Evolutionary conservation across 495 filamentous ascomycete species (phyloP), one percentile per base, ranked within the genome.

Genomic region (Beverwykella pulmonaria): DNA sequence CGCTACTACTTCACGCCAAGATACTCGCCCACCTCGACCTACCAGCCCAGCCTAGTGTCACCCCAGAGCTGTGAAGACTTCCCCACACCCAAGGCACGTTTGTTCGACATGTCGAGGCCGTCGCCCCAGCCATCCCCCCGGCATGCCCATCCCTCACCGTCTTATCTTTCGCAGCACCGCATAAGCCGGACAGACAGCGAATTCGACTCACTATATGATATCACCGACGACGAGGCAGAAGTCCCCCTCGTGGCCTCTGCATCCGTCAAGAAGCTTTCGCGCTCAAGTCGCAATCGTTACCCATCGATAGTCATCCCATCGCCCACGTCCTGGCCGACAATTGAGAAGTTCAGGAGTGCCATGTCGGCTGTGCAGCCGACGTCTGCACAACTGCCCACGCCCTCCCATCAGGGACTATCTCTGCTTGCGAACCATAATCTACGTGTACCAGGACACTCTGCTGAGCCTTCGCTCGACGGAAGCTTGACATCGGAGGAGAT

Each of bases 171-270:
- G 0, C 80, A 84, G 80, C 63, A 78, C 79, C 49, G 65, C 54
- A 73, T 81, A 39, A 85, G 82, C 65, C 80, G 80, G 48, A 79
- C 80, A 60, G 85, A 84, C 53, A 82, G 82, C 67, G 87, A 90
- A 32, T 93, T 92, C 73, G 91, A 94, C 72, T 91, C 94, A 63
- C 77, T 97, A 22, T 95, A 96, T 70, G 91, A 96, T 75, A 82
- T 90, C 32, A 91, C 90, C 8, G 87, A 89, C 48, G 85, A 89
- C 57, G 91, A 95, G 48, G 84, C 88, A 6, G 75, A 79, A 36
- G 66, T 77, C 12, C 75, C 75, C 20, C 67, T 80, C 41, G 68
- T 71, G 53, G 65, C 63, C 41, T 79, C 75, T 73, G 80, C 22
- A 70, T 82, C 67, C 75, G 80, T 75, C 73, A 83, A 73, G 77